Base-by-base conservation (phyloP, 495 filamentous ascomycete species). In the Aspergillus carlsbadensis region DNA sequence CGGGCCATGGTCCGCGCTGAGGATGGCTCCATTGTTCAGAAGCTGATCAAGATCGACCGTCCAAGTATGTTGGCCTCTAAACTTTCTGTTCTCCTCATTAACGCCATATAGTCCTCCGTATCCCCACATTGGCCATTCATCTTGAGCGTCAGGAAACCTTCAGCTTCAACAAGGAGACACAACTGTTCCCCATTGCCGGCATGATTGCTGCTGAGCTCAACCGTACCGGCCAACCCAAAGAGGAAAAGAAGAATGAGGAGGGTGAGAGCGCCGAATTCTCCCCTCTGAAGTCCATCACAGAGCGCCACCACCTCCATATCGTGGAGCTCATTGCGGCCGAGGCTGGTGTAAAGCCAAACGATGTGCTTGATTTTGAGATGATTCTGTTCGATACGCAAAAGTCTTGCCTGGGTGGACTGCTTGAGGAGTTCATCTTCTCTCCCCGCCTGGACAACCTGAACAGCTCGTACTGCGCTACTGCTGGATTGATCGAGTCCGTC, bases 361-460 rank as follows among this genome's bases (percentile, higher is more conserved):
- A 94, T 46, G 78, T 99, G 17, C 73, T 96, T 46, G 94, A 99
- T 71, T 98, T 99, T 59, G 94, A 99, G 72, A 82, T 97, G 70
- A 84, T 96, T 17, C 84, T 98, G 22, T 99, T 96, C 71, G 94
- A 98, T 67, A 96, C 92, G 3, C 95, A 98, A 60, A 86, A 91
- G 67, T 79, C 92, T 10, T 88, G 85, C 66, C 82, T 98, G 14
- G 95, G 95, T 55, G 94, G 94, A 18, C 68, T 99, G 52, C 87
- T 90, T 65, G 87, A 96, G 62, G 94, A 99, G 72, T 85, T 99
- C 61, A 92, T 98, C 69, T 96, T 90, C 74, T 96, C 92, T 7
- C 82, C 90, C 29, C 87, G 94, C 21, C 81, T 99, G 49, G 94
- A 99, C 72, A 98, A 99, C 68, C 79, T 97, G 20, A 87, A 87